Conservation (phyloP, 2,329 filamentous ascomycete genomes). For the Chalaropsis ovoidea region DNA sequence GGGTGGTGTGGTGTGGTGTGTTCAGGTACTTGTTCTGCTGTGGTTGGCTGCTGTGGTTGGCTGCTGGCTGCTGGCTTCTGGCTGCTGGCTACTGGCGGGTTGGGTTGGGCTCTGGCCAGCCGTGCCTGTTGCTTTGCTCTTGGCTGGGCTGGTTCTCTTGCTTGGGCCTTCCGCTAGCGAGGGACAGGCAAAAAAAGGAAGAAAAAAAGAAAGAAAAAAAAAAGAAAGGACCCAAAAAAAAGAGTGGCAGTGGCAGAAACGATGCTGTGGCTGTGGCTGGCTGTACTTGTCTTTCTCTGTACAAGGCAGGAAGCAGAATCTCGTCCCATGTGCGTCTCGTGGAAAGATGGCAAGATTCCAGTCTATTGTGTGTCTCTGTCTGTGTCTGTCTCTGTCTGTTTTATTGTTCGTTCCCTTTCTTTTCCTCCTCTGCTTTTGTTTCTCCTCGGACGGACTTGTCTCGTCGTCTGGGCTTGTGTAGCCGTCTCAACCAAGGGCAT, state of each 20-base stretch:
- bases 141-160: not conserved
- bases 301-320: constrained; percentile 9
- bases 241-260: not conserved
- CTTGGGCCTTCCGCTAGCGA: not conserved
- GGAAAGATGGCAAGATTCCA: not conserved
- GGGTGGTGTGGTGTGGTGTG: not conserved
- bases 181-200: not conserved
- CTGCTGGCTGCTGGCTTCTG: not conserved
- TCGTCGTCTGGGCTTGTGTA: constrained; percentile 1
- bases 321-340: constrained; percentile 4
- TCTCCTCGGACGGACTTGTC: not conserved
- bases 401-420: not conserved
- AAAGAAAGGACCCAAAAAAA: not conserved
- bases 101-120: not conserved
- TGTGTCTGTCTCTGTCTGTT: not conserved
- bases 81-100: not conserved
- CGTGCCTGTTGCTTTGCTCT: not conserved
- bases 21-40: not conserved
- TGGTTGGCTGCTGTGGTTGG: not conserved
- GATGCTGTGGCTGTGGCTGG: not conserved
- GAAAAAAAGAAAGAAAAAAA: not conserved
- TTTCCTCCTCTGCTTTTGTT: not conserved
- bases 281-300: constrained; percentile 7
- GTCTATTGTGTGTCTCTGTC: not conserved
- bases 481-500: not conserved